phyloP scores from a whole-genome alignment of 2,329 filamentous ascomycete genomes.

The Decorospora gaudefroyi region DNA sequence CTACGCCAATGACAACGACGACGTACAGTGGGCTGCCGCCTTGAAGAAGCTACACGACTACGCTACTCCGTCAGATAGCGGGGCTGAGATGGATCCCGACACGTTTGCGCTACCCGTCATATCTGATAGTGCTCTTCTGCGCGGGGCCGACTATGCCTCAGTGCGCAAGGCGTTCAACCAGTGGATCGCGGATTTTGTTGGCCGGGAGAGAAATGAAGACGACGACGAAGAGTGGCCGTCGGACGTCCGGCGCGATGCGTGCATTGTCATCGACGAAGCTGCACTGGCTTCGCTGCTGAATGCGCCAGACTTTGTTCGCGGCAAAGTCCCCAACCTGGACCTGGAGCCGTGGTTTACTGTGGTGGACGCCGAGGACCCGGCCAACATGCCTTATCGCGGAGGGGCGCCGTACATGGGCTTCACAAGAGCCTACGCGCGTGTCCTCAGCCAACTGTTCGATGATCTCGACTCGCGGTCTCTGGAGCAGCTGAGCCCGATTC shows the following conservation, averaged over 20 bases:
- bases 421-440: neutral
- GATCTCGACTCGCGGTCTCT: neutral
- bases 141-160: neutral
- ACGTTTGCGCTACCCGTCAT: neutral
- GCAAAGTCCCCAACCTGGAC: neutral
- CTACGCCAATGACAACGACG: neutral
- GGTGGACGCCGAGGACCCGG: neutral
- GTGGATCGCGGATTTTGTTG: neutral
- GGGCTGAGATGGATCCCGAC: neutral
- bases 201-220: neutral
- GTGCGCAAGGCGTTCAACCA: constrained; percentile 1
- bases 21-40: neutral
- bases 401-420: constrained; percentile 1
- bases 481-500: neutral
- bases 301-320: neutral
- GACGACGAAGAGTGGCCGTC: neutral
- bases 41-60: constrained; percentile 1
- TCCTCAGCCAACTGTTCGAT: neutral
- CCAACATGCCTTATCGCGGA: neutral
- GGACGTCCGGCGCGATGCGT: neutral
- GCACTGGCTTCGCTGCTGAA: neutral
- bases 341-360: constrained; percentile 1
- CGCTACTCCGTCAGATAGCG: neutral
- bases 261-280: neutral
- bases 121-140: neutral